Base-by-base conservation (phyloP, 164 flowering plant genomes). In the Cinnamomum chago region DNA sequence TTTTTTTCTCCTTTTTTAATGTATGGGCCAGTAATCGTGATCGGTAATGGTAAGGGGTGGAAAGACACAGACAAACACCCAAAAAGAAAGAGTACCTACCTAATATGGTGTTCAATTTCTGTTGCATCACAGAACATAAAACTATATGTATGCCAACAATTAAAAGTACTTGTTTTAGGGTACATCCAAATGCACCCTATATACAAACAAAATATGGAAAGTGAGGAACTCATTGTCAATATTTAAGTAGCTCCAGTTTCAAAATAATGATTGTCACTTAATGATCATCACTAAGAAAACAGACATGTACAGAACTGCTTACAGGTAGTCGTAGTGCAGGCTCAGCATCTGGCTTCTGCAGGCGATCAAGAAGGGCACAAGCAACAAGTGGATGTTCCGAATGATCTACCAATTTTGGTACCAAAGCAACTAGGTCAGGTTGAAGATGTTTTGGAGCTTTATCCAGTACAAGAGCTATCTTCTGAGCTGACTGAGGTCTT, bases 301-400 rank as follows among this genome's bases (percentile, higher is more conserved):
- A 65, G 11, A 62, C 20, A 60, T 40, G 3, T 23, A 20, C 55
- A 30, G 13, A 47, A 68, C 22, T 13, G 55, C 95, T 86, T 86
- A 96, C 99, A 73, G 94, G 93, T 65, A 88, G 72, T 65, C 82
- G 86, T 50, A 96, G 73, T 58, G 90, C 75, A 78, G 97, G 93
- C 71, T 94, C 99, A 5, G 92, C 95, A 81, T 89, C 95, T 13
- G 92, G 87, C 81, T 85, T 89, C 68, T 89, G 89, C 72, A 96
- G 92, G n/a, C 97, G 86, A 67, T 96, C 97, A 27, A 96, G 83
- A 78, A 96, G 97, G 50, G 94, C 88, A 88, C 81, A 82, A 73
- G 99, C 99, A 76, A 97, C 99, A 75, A 91, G 83, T 18, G 94
- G 88, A 83, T 96, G 99, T 87, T 96, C 99, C n/a, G 97, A 89